A percentile compares a stretch with the other conserved stretches of the same genome.
Conservation (phyloP, 208 protist species). For the Zelonia costaricensis region DNA sequence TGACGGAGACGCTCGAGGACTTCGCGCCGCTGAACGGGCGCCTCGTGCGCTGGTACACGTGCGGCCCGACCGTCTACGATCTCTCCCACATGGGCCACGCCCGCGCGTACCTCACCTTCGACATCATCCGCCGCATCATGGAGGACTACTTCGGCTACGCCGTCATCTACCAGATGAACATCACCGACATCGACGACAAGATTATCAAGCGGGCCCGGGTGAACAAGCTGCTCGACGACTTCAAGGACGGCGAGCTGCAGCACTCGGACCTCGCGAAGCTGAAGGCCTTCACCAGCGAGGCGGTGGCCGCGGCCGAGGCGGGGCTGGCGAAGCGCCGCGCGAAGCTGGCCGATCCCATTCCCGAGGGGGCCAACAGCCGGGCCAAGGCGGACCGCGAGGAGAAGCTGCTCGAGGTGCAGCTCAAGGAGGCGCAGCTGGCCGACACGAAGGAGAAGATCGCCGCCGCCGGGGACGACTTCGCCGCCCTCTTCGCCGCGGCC, state of each 20-base stretch:
- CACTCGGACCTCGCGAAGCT: slow-evolving; percentile 42
- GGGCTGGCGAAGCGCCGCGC: slow-evolving; percentile 30
- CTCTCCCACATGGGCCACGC: slow-evolving; percentile 98
- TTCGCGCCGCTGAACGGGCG: slow-evolving; percentile 72
- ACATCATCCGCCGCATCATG: slow-evolving; percentile 97
- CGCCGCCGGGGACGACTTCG: slow-evolving; percentile 44
- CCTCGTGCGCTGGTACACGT: slow-evolving; percentile 95
- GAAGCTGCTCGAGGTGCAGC: slow-evolving; percentile 73
- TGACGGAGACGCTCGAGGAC: slow-evolving; percentile 75
- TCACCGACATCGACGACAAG: slow-evolving; percentile 99
- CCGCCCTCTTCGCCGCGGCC: slow-evolving; percentile 54
- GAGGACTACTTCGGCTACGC: slow-evolving; percentile 96
- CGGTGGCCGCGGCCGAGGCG: slow-evolving; percentile 35
- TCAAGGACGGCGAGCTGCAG: slow-evolving; percentile 36
- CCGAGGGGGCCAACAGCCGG: slow-evolving; percentile 48
- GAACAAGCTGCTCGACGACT: slow-evolving; percentile 86
- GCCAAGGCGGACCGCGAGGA: slow-evolving; percentile 69
- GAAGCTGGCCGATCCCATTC: slow-evolving; percentile 52
- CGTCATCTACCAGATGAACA: slow-evolving; percentile 96
- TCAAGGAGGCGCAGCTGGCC: slow-evolving; percentile 67
- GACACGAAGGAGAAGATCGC: slow-evolving; percentile 64
- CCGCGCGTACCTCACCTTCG: slow-evolving; percentile 97
- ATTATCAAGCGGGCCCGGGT: slow-evolving; percentile 96
- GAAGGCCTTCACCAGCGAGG: slow-evolving; percentile 48
- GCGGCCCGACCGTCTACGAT: slow-evolving; percentile 98